Conservation (phyloP, 2,329 filamentous ascomycete genomes). For the Orbilia blumenaviensis region DNA sequence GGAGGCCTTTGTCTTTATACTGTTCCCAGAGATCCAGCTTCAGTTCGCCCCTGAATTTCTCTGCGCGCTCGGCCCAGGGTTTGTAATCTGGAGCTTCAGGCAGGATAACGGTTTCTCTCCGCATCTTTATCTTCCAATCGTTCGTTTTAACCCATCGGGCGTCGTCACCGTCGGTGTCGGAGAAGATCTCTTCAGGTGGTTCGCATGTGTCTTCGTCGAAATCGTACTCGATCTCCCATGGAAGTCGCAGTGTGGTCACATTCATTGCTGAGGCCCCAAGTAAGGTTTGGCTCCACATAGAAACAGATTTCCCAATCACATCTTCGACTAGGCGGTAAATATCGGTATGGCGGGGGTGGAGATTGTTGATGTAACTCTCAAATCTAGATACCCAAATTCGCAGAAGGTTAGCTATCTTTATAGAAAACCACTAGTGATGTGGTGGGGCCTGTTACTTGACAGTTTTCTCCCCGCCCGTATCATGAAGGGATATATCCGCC, state of each 20-base stretch:
- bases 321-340: slow-evolving; percentile 62
- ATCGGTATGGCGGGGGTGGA: slow-evolving; percentile 61
- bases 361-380: slow-evolving; percentile 64
- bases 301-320: slow-evolving; percentile 59
- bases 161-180: slow-evolving; percentile 34
- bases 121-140: slow-evolving; percentile 50
- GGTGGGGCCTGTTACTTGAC: slow-evolving; percentile 45
- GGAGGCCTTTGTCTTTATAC: slow-evolving; percentile 63
- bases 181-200: background rate
- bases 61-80: slow-evolving; percentile 52
- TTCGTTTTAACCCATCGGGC: slow-evolving; percentile 29
- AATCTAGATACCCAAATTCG: slow-evolving; percentile 57
- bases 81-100: slow-evolving; percentile 47
- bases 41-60: background rate
- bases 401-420: slow-evolving; percentile 32
- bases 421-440: too few relatives aligned
- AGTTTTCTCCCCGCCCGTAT: background rate
- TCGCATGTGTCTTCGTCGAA: slow-evolving; percentile 58
- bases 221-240: slow-evolving; percentile 57
- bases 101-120: slow-evolving; percentile 42
- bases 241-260: slow-evolving; percentile 37
- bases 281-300: slow-evolving; percentile 59
- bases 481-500: slow-evolving; percentile 60
- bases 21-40: slow-evolving; percentile 27
- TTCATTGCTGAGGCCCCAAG: slow-evolving; percentile 52